These are phyloP conservation scores for Backusella westeae DNA, from an alignment of 192 early-diverging fungal genomes.

Conservation along the genomic window DNA sequence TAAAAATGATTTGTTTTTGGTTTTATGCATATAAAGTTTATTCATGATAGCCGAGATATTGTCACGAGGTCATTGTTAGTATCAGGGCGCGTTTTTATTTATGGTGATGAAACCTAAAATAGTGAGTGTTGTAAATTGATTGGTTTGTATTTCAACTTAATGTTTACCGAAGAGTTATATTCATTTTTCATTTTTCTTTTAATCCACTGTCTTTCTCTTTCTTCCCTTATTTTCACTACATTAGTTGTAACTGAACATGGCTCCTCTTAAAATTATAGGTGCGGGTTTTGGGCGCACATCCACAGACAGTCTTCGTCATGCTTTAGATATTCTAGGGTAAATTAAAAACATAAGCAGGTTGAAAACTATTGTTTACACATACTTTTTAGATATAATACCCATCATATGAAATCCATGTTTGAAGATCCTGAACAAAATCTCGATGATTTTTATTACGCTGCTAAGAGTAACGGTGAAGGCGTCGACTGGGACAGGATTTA, in stretches of 20 bases:
- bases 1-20: too few relatives aligned
- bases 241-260: neutral
- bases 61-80: too few relatives aligned
- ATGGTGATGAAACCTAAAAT: too few relatives aligned
- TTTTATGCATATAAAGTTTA: too few relatives aligned
- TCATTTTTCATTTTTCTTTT: too few relatives aligned
- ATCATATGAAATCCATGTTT: constrained; percentile 17
- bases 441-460: constrained; percentile 4
- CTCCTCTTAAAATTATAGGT: constrained; percentile 23
- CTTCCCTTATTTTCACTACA: too few relatives aligned
- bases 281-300: constrained; percentile 24
- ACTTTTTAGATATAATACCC: constrained; percentile 10
- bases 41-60: too few relatives aligned
- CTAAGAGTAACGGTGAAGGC: neutral
- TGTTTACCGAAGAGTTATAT: too few relatives aligned
- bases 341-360: neutral
- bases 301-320: constrained; percentile 13
- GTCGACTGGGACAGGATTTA: constrained; percentile 16
- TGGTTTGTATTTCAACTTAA: too few relatives aligned
- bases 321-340: constrained; percentile 18
- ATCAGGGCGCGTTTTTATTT: too few relatives aligned
- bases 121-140: too few relatives aligned
- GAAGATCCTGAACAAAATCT: constrained; percentile 2
- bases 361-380: neutral
- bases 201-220: too few relatives aligned